Evolutionary conservation across 106 monocot species (phyloP).

Genomic region (Dendrobium huoshanense): DNA sequence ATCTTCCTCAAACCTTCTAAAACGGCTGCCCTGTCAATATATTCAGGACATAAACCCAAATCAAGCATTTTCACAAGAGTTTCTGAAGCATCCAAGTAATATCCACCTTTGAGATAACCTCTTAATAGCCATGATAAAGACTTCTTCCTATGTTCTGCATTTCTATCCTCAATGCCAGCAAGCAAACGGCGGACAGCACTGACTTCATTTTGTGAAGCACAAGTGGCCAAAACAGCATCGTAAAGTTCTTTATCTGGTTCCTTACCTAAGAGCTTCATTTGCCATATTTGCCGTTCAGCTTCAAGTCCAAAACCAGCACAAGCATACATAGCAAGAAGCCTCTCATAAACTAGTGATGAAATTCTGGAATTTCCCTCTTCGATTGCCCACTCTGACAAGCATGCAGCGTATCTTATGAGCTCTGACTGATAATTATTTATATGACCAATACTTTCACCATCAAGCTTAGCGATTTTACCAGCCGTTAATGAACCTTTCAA

Average conservation of each 20-base stretch:
- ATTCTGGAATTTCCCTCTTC: conserved; percentile 41
- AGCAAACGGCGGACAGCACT: conserved; percentile 59
- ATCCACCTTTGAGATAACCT: conserved; percentile 90
- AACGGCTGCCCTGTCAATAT: conserved; percentile 71
- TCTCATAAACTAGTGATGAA: conserved; percentile 59
- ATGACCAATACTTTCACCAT: conserved; percentile 23
- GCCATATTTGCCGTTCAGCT: conserved; percentile 79
- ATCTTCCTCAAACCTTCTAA: conserved; percentile 70
- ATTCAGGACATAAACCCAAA: conserved; percentile 63
- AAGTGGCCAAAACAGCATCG: conserved; percentile 74
- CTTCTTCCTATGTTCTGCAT: conserved; percentile 47
- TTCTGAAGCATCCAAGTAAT: conserved; percentile 70
- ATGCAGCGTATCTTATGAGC: conserved; percentile 38
- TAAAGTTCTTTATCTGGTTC: conserved; percentile 70
- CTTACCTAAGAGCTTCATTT: conserved; percentile 69
- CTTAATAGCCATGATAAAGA: conserved; percentile 72
- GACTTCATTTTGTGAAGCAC: conserved; percentile 85
- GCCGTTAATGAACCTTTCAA: conserved; percentile 43
- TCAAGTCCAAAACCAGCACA: conserved; percentile 78
- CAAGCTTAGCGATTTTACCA: conserved; percentile 35
- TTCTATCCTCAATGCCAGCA: conserved; percentile 34
- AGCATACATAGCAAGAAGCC: conserved; percentile 77
- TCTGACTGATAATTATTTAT: conserved; percentile 64
- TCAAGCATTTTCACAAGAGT: conserved; percentile 65
- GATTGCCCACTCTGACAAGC: conserved; percentile 71